These are phyloP conservation scores for Phytophthora aleatoria DNA, from an alignment of 352 stramenopile genomes.

Conservation along the genomic window DNA sequence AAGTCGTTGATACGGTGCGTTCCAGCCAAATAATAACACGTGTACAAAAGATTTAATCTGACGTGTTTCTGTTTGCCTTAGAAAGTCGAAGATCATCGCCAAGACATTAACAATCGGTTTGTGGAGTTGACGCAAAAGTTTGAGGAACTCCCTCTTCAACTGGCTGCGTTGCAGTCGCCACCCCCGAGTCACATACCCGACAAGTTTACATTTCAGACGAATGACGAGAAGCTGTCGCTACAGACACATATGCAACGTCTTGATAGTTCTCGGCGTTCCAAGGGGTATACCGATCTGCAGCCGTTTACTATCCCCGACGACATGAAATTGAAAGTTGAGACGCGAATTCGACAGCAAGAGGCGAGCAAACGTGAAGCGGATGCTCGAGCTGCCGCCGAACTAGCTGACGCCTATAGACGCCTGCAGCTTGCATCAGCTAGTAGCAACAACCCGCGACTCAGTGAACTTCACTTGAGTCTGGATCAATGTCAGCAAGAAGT, in stretches of 20 bases:
- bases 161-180: constrained; percentile 51
- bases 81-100: constrained; percentile 74
- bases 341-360: constrained; percentile 64
- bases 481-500: constrained; percentile 73
- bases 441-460: constrained; percentile 57
- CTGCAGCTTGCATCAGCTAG: constrained; percentile 49
- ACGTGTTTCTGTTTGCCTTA: constrained; percentile 15
- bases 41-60: not conserved
- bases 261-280: constrained; percentile 19
- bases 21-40: not conserved
- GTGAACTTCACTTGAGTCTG: constrained; percentile 61
- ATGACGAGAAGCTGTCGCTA: constrained; percentile 61
- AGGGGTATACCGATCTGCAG: constrained; percentile 66
- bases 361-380: constrained; percentile 54
- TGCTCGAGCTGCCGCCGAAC: constrained; percentile 44
- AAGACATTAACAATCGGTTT: constrained; percentile 67
- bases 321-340: constrained; percentile 80
- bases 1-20: constrained; percentile 55
- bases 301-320: constrained; percentile 81
- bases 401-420: constrained; percentile 65
- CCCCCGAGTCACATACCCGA: constrained; percentile 16
- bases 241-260: constrained; percentile 49
- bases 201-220: constrained; percentile 58
- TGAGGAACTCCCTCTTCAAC: constrained; percentile 55
- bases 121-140: constrained; percentile 68